phyloP scores from a whole-genome alignment of 306 rosid species.

The Ziziphus jujuba region DNA sequence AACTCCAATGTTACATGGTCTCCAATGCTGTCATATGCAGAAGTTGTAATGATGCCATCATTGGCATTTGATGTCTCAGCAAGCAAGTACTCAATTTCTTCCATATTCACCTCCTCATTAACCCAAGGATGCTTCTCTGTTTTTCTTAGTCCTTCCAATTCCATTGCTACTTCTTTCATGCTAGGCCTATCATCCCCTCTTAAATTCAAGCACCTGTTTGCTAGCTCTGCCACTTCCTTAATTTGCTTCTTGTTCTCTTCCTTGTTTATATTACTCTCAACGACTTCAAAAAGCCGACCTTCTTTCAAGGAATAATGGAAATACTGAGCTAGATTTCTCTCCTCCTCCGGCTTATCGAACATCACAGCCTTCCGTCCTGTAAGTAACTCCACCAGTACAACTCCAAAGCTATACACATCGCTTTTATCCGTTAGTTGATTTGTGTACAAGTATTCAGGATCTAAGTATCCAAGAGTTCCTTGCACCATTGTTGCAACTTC shows the following conservation, averaged over 20 bases:
- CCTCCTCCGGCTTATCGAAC: conserved; percentile 22
- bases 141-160: too few relatives aligned
- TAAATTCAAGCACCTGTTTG: conserved; percentile 7
- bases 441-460: too few relatives aligned
- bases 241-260: conserved; percentile 18
- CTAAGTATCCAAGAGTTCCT: conserved; percentile 33
- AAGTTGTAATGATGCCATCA: too few relatives aligned
- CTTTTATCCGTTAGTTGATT: conserved; percentile 33
- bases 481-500: conserved; percentile 31
- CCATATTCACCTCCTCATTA: too few relatives aligned
- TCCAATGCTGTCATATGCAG: too few relatives aligned
- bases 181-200: conserved; percentile 28
- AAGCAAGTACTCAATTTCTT: too few relatives aligned
- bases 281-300: conserved; percentile 6
- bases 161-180: too few relatives aligned
- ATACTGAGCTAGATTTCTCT: conserved; percentile 24
- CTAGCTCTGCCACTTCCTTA: conserved; percentile 18
- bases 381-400: conserved; percentile 31
- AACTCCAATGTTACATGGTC: too few relatives aligned
- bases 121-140: too few relatives aligned
- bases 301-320: conserved; percentile 23
- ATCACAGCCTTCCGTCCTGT: conserved; percentile 27
- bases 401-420: conserved; percentile 43
- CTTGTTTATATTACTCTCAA: conserved; percentile 6
- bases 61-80: too few relatives aligned